A percentile compares a stretch with the other conserved stretches of the same genome.
Evolutionary conservation across 2,329 filamentous ascomycete genomes (phyloP).

Genomic region (Septoria linicola): DNA sequence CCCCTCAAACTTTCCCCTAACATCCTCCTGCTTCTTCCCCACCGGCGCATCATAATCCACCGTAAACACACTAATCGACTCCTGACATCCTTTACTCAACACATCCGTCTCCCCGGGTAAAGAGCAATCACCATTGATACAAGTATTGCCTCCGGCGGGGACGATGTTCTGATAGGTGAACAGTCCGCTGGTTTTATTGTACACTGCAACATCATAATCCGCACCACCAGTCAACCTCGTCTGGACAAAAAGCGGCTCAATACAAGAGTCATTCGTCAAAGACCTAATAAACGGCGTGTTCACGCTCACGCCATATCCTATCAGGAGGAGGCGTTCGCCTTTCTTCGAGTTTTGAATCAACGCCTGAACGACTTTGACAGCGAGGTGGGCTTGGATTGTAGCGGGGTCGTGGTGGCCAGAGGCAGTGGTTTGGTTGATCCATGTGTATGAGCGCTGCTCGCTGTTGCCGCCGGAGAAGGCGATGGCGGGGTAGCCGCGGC

Average conservation of each 20-base stretch:
- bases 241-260: constrained; percentile 48
- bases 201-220: constrained; percentile 48
- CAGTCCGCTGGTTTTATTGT: constrained; percentile 45
- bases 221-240: constrained; percentile 53
- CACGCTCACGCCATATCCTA: constrained; percentile 53
- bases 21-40: constrained; percentile 26
- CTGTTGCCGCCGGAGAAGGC: constrained; percentile 49
- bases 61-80: constrained; percentile 49
- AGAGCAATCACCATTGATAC: constrained; percentile 53
- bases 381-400: constrained; percentile 46
- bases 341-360: constrained; percentile 43
- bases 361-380: constrained; percentile 47
- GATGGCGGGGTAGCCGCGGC: constrained; percentile 52
- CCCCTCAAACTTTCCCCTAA: constrained; percentile 12
- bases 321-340: constrained; percentile 43
- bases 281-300: constrained; percentile 51
- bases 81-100: constrained; percentile 45
- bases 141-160: constrained; percentile 40
- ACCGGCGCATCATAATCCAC: constrained; percentile 53
- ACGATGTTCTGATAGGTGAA: constrained; percentile 47
- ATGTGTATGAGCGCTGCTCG: constrained; percentile 45
- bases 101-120: constrained; percentile 54
- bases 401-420: constrained; percentile 42
- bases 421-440: constrained; percentile 43
- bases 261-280: constrained; percentile 41